A percentile compares a stretch with the other conserved stretches of the same genome.
These are phyloP conservation scores for Vickermania spadyakhi DNA, from an alignment of 208 protist genomes.

Conservation along the genomic window DNA sequence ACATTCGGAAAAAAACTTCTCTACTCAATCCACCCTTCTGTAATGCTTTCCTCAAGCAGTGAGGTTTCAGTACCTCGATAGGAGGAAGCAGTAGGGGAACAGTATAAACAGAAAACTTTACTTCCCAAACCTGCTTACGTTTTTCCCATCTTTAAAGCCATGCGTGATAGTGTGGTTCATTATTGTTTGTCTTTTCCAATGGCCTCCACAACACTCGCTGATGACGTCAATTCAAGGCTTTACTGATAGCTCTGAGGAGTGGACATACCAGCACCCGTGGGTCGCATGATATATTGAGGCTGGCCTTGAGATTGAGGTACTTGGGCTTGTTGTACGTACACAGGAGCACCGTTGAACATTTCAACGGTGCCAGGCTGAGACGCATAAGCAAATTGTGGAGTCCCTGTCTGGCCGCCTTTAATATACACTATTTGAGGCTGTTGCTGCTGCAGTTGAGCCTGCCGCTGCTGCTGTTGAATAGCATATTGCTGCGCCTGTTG, in stretches of 20 bases:
- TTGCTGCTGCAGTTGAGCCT: conserved; percentile 10
- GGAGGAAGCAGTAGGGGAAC: too few relatives aligned
- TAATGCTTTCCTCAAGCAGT: too few relatives aligned
- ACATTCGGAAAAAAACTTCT: too few relatives aligned
- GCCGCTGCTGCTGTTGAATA: conserved; percentile 9
- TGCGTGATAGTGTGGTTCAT: too few relatives aligned
- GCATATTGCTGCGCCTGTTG: conserved; percentile 4
- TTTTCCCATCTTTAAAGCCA: too few relatives aligned
- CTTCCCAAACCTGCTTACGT: too few relatives aligned
- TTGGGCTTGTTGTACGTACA: neutral
- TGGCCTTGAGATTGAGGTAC: neutral
- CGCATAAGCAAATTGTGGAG: neutral
- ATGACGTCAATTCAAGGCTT: too few relatives aligned
- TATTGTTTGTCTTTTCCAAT: too few relatives aligned
- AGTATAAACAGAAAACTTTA: too few relatives aligned
- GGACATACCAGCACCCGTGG: neutral
- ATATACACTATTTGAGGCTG: conserved; percentile 4
- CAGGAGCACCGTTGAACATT: neutral
- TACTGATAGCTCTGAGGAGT: neutral
- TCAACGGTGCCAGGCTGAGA: neutral
- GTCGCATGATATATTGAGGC: neutral
- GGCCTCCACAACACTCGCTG: too few relatives aligned
- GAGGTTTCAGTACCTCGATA: too few relatives aligned
- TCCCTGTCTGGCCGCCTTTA: conserved; percentile 8
- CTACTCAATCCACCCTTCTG: too few relatives aligned